Evolutionary conservation across 1,284 basidiomycete species (phyloP).

Genomic region (Lentinus polychrous): DNA sequence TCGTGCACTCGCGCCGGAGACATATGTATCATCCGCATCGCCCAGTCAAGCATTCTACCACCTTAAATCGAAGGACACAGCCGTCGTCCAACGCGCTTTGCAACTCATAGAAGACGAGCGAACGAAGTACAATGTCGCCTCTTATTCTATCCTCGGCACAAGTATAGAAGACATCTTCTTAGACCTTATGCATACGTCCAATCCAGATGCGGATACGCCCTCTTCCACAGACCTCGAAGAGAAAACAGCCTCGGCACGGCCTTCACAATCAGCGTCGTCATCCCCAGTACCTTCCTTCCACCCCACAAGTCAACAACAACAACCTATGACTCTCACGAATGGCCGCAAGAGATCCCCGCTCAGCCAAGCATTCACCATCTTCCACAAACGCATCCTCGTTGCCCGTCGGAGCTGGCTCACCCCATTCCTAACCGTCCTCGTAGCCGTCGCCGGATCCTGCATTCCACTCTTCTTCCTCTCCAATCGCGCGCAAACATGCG

Average conservation of each 20-base stretch:
- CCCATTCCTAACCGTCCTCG: constrained; percentile 49
- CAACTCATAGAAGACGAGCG: constrained; percentile 43
- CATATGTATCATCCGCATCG: constrained; percentile 34
- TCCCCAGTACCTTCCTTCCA: constrained; percentile 12
- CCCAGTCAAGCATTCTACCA: constrained; percentile 41
- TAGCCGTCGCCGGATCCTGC: constrained; percentile 58
- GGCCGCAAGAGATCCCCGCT: constrained; percentile 46
- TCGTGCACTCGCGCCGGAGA: constrained; percentile 38
- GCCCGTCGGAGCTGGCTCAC: constrained; percentile 63
- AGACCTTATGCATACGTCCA: constrained; percentile 46
- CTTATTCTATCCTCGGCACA: constrained; percentile 65
- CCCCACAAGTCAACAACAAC: not conserved
- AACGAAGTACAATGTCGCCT: constrained; percentile 30
- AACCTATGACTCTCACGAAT: constrained; percentile 35
- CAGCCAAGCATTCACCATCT: constrained; percentile 60
- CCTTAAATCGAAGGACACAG: constrained; percentile 50
- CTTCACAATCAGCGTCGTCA: constrained; percentile 11
- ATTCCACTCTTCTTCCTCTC: constrained; percentile 62
- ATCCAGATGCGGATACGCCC: constrained; percentile 25
- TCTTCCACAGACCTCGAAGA: constrained; percentile 14
- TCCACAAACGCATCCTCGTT: constrained; percentile 66
- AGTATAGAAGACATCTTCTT: constrained; percentile 81
- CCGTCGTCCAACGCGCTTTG: constrained; percentile 48
- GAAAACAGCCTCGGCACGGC: constrained; percentile 2
- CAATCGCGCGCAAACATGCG: constrained; percentile 40